phyloP scores from a whole-genome alignment of 2,329 filamentous ascomycete species.

The Teratosphaeria gauchensis region DNA sequence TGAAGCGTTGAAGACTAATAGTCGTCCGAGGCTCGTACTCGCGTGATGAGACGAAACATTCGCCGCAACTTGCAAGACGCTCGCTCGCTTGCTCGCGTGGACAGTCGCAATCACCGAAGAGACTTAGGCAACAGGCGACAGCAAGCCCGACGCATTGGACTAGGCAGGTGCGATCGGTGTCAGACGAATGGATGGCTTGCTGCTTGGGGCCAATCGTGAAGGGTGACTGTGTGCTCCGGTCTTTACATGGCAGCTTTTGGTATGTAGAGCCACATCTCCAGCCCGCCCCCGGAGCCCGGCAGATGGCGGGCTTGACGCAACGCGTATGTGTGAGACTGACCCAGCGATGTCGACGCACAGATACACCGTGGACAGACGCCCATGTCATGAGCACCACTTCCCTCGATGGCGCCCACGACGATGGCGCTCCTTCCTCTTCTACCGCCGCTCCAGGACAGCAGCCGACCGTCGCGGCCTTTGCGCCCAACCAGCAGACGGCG shows the following conservation, averaged over 20 bases:
- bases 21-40: background rate
- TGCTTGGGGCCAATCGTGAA: background rate
- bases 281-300: background rate
- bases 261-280: slow-evolving; percentile 5
- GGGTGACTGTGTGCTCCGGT: background rate
- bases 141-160: background rate
- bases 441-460: slow-evolving; percentile 17
- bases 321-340: background rate
- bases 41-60: background rate
- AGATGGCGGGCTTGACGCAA: background rate
- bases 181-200: background rate
- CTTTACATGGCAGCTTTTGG: slow-evolving; percentile 19
- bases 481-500: slow-evolving; percentile 61
- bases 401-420: slow-evolving; percentile 16
- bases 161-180: background rate
- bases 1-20: background rate
- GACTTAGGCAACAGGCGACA: background rate
- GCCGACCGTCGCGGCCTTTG: slow-evolving; percentile 83
- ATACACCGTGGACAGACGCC: slow-evolving; percentile 45
- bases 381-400: slow-evolving; percentile 25
- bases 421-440: background rate
- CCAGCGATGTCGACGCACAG: slow-evolving; percentile 9
- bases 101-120: background rate
- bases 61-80: background rate
- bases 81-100: background rate